Evolutionary conservation across 2,329 filamentous ascomycete genomes (phyloP).

Genomic region (Trichoderma polysporum): DNA sequence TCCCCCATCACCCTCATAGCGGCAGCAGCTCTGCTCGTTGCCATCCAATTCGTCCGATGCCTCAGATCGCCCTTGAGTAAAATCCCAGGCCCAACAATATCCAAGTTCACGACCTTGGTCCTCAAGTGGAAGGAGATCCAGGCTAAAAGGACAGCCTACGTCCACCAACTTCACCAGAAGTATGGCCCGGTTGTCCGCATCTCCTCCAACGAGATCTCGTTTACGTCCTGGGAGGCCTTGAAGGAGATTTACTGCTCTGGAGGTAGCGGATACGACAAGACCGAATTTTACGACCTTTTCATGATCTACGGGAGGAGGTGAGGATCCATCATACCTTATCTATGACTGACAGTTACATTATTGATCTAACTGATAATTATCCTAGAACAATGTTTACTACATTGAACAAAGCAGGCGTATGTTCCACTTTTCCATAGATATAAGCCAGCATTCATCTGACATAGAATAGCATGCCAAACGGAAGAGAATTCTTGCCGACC

Average conservation of each 20-base stretch:
- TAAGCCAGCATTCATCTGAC: not conserved
- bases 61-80: slow-evolving; percentile 37
- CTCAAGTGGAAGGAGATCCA: slow-evolving; percentile 59
- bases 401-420: slow-evolving; percentile 52
- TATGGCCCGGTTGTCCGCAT: slow-evolving; percentile 60
- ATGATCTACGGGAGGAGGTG: slow-evolving; percentile 56
- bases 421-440: slow-evolving; percentile 23
- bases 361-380: not conserved
- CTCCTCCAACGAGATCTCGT: slow-evolving; percentile 58
- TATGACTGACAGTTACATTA: not conserved
- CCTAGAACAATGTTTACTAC: slow-evolving; percentile 60
- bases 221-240: slow-evolving; percentile 54
- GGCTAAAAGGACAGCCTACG: slow-evolving; percentile 52
- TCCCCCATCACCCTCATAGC: slow-evolving; percentile 32
- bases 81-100: slow-evolving; percentile 50
- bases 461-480: slow-evolving; percentile 56
- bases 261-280: slow-evolving; percentile 65
- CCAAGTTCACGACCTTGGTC: slow-evolving; percentile 50
- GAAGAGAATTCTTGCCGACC: slow-evolving; percentile 63
- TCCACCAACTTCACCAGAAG: slow-evolving; percentile 53
- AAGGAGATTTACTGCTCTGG: slow-evolving; percentile 64
- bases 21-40: slow-evolving; percentile 28
- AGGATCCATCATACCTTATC: slow-evolving; percentile 8
- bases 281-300: slow-evolving; percentile 63
- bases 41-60: slow-evolving; percentile 29